A percentile compares a stretch with the other conserved stretches of the same genome.
Evolutionary conservation across 225 moss, liverwort and hornwort genomes (phyloP).

Genomic region (Takakia lepidozioides): DNA sequence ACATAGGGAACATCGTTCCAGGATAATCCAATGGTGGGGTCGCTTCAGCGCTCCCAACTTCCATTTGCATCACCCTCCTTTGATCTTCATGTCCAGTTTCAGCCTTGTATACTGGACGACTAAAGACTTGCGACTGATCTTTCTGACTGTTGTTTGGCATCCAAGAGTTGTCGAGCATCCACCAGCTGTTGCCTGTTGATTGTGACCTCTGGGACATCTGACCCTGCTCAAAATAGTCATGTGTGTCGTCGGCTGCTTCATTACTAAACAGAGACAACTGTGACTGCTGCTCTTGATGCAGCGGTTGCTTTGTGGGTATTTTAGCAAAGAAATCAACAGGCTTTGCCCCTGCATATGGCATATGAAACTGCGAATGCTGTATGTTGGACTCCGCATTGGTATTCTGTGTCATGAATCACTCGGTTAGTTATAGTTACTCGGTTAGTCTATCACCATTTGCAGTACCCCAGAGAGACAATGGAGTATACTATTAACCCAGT

Average conservation of each 20-base stretch:
- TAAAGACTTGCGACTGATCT: conserved; percentile 67
- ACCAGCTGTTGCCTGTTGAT: conserved; percentile 40
- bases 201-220: conserved; percentile 68
- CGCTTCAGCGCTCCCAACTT: conserved; percentile 46
- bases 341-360: conserved; percentile 69
- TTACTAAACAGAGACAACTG: conserved; percentile 56
- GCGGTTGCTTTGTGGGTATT: conserved; percentile 58
- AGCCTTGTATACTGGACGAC: conserved; percentile 53
- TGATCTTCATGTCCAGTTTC: conserved; percentile 66
- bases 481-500: no score
- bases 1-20: conserved; percentile 40
- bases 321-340: conserved; percentile 90
- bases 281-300: conserved; percentile 67
- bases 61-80: conserved; percentile 65
- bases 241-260: conserved; percentile 60
- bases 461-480: no score
- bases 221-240: conserved; percentile 71
- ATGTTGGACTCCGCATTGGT: conserved; percentile 59
- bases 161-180: conserved; percentile 68
- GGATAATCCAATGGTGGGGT: conserved; percentile 48
- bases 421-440: no score
- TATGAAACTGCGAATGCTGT: conserved; percentile 63
- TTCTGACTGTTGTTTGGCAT: conserved; percentile 55
- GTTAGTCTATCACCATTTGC: no score
- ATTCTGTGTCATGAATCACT: conserved; percentile 49